Percentiles rank a stretch among this genome's conserved stretches.
phyloP scores from a whole-genome alignment of 176 grass and related monocot genomes.

The Avena eriantha region DNA sequence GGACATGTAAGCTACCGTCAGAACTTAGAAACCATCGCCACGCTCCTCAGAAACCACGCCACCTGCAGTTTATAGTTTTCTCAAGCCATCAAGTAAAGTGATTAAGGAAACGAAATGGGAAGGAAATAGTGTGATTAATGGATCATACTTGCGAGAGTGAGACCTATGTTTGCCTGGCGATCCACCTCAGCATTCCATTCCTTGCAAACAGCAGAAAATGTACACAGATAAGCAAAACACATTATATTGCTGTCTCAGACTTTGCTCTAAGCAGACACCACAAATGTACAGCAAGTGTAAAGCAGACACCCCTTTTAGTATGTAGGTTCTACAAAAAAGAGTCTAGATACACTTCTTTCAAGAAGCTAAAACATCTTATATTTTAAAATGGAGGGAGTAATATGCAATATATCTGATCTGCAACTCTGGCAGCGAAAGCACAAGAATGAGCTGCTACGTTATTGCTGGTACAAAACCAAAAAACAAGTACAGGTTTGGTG shows the following conservation, averaged over 20 bases:
- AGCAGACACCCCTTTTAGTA: too few species aligned
- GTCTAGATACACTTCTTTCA: too few species aligned
- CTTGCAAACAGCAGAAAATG: slow-evolving; percentile 50
- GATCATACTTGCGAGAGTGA: slow-evolving; percentile 50
- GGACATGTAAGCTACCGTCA: slow-evolving; percentile 12
- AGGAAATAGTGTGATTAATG: neutral
- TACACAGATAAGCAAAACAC: slow-evolving; percentile 24
- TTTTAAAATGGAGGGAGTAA: neutral
- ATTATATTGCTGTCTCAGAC: neutral
- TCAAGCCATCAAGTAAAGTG: slow-evolving; percentile 19
- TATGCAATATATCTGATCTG: neutral
- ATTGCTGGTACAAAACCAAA: neutral
- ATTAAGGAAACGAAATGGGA: neutral
- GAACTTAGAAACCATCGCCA: slow-evolving; percentile 51
- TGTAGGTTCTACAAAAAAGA: too few species aligned
- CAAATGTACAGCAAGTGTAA: neutral
- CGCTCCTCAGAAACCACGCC: slow-evolving; percentile 53
- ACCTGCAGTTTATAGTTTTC: slow-evolving; percentile 31
- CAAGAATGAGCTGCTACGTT: neutral
- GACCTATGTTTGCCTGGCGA: slow-evolving; percentile 65
- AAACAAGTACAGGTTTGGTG: neutral
- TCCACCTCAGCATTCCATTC: slow-evolving; percentile 70
- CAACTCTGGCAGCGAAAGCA: neutral
- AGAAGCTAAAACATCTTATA: too few species aligned
- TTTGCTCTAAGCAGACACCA: slow-evolving; percentile 22